Conservation (phyloP, 176 grass and related monocot genomes). For the Triticum urartu region DNA sequence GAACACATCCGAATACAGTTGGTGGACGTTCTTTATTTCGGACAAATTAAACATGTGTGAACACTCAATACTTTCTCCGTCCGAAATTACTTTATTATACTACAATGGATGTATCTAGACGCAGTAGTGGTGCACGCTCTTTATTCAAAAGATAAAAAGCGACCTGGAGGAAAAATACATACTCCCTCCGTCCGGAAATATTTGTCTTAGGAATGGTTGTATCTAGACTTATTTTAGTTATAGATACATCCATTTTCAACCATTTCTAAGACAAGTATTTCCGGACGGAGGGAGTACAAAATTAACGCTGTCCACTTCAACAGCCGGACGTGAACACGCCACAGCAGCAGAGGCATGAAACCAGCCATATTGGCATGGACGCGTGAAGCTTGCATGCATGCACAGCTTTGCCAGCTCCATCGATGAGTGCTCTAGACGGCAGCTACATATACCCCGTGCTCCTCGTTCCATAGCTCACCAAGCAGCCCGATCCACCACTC, state of each 20-base stretch:
- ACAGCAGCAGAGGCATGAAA: slow-evolving; percentile 11
- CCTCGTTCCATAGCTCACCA: not conserved
- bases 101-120: too few species aligned
- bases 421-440: not conserved
- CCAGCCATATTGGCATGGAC: not conserved
- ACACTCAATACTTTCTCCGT: too few species aligned
- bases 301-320: not conserved
- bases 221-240: too few species aligned
- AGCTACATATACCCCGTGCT: slow-evolving; percentile 11
- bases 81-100: too few species aligned
- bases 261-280: too few species aligned
- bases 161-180: not conserved
- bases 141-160: not conserved
- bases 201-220: too few species aligned
- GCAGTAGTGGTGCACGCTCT: not conserved
- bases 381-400: slow-evolving; percentile 6
- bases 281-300: not conserved
- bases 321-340: not conserved
- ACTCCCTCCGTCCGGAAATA: too few species aligned
- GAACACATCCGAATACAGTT: too few species aligned
- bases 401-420: not conserved
- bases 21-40: too few species aligned
- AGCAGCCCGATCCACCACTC: slow-evolving; percentile 10
- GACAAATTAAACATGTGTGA: too few species aligned
- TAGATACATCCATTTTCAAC: too few species aligned